phyloP scores from a whole-genome alignment of 2,329 filamentous ascomycete genomes.

The Leptodontidium sp. region DNA sequence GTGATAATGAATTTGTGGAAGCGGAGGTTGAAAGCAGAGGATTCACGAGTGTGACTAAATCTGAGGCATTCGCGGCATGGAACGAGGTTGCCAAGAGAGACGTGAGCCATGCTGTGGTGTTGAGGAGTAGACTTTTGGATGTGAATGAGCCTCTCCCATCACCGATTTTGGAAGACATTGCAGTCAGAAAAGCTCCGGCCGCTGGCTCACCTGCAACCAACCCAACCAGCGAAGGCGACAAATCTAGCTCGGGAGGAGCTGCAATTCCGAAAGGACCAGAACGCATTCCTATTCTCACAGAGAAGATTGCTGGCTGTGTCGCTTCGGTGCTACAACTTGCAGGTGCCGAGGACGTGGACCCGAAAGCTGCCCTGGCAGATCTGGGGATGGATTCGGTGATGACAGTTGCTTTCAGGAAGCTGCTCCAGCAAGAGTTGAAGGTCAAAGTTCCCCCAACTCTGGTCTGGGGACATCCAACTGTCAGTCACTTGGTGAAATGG shows the following conservation, averaged over 20 bases:
- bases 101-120: constrained; percentile 51
- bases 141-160: not conserved
- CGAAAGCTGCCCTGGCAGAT: constrained; percentile 42
- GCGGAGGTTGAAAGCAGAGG: constrained; percentile 52
- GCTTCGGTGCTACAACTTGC: constrained; percentile 7
- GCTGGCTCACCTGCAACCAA: not conserved
- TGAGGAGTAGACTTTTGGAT: constrained; percentile 24
- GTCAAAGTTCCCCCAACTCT: constrained; percentile 55
- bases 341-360: constrained; percentile 21
- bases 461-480: constrained; percentile 53
- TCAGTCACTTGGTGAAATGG: constrained; percentile 50
- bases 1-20: constrained; percentile 50
- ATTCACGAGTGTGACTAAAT: constrained; percentile 51
- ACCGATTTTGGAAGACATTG: constrained; percentile 16
- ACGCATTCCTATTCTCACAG: constrained; percentile 45
- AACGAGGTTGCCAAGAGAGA: constrained; percentile 48
- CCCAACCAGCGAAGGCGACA: not conserved
- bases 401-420: constrained; percentile 45
- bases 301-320: constrained; percentile 48
- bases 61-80: constrained; percentile 55
- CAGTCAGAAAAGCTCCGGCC: not conserved
- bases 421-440: constrained; percentile 55
- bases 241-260: not conserved
- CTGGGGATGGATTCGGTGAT: constrained; percentile 46
- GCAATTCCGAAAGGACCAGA: constrained; percentile 30